Evolutionary conservation across 2,329 filamentous ascomycete genomes (phyloP).

Genomic region (Apiospora malaysiana): DNA sequence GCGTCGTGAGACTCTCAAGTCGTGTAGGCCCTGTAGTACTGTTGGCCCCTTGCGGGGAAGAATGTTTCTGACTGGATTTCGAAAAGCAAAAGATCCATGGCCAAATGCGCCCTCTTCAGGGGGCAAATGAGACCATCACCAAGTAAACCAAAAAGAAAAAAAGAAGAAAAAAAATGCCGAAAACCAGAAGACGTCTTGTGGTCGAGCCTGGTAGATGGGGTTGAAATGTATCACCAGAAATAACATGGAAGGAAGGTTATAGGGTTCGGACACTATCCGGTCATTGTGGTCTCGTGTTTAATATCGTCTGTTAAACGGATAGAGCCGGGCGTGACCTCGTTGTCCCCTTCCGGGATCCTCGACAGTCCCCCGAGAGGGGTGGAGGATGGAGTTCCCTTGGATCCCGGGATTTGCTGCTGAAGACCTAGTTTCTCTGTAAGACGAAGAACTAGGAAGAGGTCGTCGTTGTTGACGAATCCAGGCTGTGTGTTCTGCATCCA

Average conservation of each 20-base stretch:
- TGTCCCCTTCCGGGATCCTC: conserved; percentile 63
- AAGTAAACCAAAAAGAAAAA: not conserved
- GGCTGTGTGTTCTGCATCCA: conserved; percentile 75
- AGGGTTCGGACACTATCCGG: conserved; percentile 30
- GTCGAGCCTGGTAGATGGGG: not conserved
- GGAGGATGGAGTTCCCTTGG: conserved; percentile 29
- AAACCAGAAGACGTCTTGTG: not conserved
- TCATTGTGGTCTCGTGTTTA: conserved; percentile 44
- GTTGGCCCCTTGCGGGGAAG: conserved; percentile 8
- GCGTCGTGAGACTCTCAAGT: conserved; percentile 17
- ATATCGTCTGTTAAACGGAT: conserved; percentile 26
- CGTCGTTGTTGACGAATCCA: conserved; percentile 75
- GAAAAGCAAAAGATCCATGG: not conserved
- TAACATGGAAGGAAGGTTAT: not conserved
- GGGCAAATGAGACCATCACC: not conserved
- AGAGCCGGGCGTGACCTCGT: conserved; percentile 49
- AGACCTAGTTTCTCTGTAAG: conserved; percentile 86
- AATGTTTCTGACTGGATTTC: conserved; percentile 7
- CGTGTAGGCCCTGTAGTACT: conserved; percentile 12
- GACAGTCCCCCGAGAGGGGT: conserved; percentile 54
- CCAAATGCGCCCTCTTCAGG: not conserved
- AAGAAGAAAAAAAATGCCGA: not conserved
- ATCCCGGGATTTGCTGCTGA: conserved; percentile 53
- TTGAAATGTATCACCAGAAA: not conserved
- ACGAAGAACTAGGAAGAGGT: conserved; percentile 79